Conservation (phyloP, 2,329 filamentous ascomycete genomes). For the Apiospora phragmitis region DNA sequence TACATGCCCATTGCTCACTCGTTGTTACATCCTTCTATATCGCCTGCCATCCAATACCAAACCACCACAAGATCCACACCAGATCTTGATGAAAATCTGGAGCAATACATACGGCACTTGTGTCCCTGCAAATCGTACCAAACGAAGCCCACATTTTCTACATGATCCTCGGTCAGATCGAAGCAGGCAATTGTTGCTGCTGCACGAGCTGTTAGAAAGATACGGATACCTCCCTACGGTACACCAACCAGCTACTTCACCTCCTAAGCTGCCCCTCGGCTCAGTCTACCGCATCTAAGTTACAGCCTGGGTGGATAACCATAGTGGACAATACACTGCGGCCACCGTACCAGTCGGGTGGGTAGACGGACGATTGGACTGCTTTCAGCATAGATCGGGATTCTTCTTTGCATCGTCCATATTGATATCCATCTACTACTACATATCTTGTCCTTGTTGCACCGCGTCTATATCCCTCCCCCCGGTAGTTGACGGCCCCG, state of each 20-base stretch:
- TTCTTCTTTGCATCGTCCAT: slow-evolving; percentile 7
- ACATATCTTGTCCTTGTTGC: not conserved
- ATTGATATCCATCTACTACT: not conserved
- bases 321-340: not conserved
- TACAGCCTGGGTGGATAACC: not conserved
- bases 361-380: not conserved
- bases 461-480: not conserved
- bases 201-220: not conserved
- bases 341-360: not conserved
- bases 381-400: not conserved
- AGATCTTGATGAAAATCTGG: slow-evolving; percentile 1
- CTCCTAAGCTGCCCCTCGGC: not conserved
- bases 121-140: not conserved
- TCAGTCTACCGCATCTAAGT: not conserved
- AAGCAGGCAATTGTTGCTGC: not conserved
- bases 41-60: slow-evolving; percentile 7
- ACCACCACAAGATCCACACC: slow-evolving; percentile 8
- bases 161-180: not conserved
- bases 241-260: not conserved
- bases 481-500: not conserved
- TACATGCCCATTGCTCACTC: not conserved
- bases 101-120: slow-evolving; percentile 14
- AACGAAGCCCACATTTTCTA: not conserved
- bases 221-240: no score
- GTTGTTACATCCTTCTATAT: not conserved